A percentile compares a stretch with the other conserved stretches of the same genome.
phyloP scores from a whole-genome alignment of 2,329 filamentous ascomycete species.

The Boeremia exigua region DNA sequence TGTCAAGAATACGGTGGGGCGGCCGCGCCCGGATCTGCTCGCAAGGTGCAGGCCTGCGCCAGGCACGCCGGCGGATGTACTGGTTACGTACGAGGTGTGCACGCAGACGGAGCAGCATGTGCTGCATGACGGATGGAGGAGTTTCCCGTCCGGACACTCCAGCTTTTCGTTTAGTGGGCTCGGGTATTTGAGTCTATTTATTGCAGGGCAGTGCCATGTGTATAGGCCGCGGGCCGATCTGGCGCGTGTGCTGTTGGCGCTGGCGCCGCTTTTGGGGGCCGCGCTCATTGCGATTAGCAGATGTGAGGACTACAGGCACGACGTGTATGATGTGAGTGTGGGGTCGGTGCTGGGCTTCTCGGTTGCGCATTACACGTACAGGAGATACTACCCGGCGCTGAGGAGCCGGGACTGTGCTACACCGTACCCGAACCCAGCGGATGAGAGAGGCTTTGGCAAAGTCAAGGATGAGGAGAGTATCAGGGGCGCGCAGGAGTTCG shows the following conservation, averaged over 20 bases:
- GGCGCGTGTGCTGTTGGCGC: constrained; percentile 59
- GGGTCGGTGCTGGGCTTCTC: constrained; percentile 62
- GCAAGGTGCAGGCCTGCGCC: constrained; percentile 79
- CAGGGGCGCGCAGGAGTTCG: constrained; percentile 41
- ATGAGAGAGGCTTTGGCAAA: constrained; percentile 43
- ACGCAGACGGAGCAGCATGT: constrained; percentile 71
- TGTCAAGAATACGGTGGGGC: constrained; percentile 85
- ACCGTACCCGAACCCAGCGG: constrained; percentile 54
- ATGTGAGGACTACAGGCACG: constrained; percentile 69
- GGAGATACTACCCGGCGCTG: constrained; percentile 65
- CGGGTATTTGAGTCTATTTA: constrained; percentile 74
- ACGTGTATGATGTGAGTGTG: constrained; percentile 66
- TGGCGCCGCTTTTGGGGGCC: constrained; percentile 63
- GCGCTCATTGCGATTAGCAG: constrained; percentile 66
- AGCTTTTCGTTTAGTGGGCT: constrained; percentile 81
- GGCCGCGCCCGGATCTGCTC: constrained; percentile 85
- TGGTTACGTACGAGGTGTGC: constrained; percentile 72
- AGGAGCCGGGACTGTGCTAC: constrained; percentile 58
- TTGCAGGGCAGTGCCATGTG: constrained; percentile 69
- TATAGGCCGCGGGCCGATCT: constrained; percentile 65
- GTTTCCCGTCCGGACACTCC: constrained; percentile 81
- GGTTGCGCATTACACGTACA: constrained; percentile 64
- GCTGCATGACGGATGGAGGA: constrained; percentile 83
- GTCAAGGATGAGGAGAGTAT: constrained; percentile 53
- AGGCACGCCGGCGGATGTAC: constrained; percentile 60